Evolutionary conservation across 169 alveolate genomes (phyloP), one percentile per base, ranked within the genome.

Genomic region (Plasmodium fragile): DNA sequence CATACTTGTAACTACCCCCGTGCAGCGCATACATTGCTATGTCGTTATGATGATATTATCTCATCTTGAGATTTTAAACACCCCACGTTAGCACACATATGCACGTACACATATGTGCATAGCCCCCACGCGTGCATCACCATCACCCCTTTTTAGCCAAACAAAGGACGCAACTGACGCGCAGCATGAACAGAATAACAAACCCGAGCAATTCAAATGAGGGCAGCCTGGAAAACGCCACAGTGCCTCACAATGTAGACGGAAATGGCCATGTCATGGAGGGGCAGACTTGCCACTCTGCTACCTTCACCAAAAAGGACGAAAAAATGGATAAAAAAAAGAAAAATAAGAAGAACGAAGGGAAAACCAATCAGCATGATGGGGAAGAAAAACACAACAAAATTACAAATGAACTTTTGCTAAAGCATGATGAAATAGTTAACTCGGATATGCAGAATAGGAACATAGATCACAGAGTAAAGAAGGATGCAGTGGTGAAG

Each of bases 291-390:
- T 41, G 16, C 32, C 49, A 69, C 70, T 22, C 25, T 28, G 30
- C 75, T 18, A 25, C 11, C 52, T 41, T 7, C 55, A 81, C 59
- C 30, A 39, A 45, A 7, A 25, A 83, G 70, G 52, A 69, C 8
- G 28, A 32, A 83, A 8, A 18, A 39, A 71, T 69, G 45, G 71
- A 69, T 22, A 22, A 69, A 83, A 71, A 30, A 65, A 83, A 83
- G 73, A 28, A 36, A 71, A 83, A 8, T 69, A 71, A 65, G 53
- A 32, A 70, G 8, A 43, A 83, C 18, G 39, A 83, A 22, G 49
- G 73, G n/a, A 83, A 18, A n/a, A 70, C 52, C 43, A 43, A 34
- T 34, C 30, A n/a, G 49, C 30, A 34, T 41, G 82, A 70, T 28
- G 34, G 52, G 53, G 49, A 45, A 25, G 53, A 36, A 65, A 70